phyloP scores from a whole-genome alignment of 495 filamentous ascomycete genomes.

The Daldinia concentrica region DNA sequence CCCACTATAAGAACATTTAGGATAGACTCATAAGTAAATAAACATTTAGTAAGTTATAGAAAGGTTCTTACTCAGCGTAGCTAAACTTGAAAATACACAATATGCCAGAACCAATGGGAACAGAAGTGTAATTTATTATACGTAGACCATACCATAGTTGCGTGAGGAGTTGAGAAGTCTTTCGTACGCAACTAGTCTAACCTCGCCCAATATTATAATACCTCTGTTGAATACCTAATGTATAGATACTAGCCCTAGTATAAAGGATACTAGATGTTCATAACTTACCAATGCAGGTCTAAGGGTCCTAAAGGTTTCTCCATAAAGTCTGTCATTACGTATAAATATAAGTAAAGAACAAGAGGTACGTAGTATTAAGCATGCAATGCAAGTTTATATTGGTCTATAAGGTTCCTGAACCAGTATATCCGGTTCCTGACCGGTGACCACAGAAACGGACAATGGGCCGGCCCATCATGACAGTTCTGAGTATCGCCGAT shows the following conservation, averaged over 20 bases:
- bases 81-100: no score
- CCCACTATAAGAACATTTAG: no score
- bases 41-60: background rate
- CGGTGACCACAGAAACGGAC: background rate
- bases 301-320: background rate
- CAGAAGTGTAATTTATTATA: no score
- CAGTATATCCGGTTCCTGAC: background rate
- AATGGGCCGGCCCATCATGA: background rate
- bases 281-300: background rate
- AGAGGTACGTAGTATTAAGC: background rate
- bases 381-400: constrained; percentile 13
- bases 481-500: background rate
- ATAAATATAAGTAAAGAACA: background rate
- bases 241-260: background rate
- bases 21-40: background rate
- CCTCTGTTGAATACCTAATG: background rate
- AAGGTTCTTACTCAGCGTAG: no score
- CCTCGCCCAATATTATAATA: no score
- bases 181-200: no score
- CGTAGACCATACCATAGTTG: no score
- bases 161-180: no score
- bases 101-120: no score
- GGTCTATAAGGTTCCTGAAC: background rate
- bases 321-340: background rate
- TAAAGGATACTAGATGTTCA: background rate